These are phyloP conservation scores for Dactylellina leptospora DNA, from an alignment of 2,329 filamentous ascomycete species.

Conservation along the genomic window DNA sequence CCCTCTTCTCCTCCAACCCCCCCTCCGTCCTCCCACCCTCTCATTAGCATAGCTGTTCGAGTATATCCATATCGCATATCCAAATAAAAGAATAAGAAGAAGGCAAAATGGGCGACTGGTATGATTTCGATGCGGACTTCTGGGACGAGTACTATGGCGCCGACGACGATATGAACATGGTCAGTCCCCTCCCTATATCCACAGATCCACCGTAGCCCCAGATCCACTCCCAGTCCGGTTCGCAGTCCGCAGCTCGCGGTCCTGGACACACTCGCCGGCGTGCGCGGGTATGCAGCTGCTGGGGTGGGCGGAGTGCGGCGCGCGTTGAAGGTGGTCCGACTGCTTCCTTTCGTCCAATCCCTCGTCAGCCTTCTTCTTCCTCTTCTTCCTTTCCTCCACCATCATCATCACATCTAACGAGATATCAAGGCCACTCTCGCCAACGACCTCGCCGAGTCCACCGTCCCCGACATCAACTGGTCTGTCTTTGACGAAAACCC, in stretches of 20 bases:
- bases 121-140: conserved; percentile 47
- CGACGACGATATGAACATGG: conserved; percentile 45
- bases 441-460: conserved; percentile 49
- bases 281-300: neutral
- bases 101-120: conserved; percentile 40
- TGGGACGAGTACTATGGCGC: conserved; percentile 45
- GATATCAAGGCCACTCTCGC: conserved; percentile 38
- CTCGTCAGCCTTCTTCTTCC: neutral
- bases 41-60: neutral
- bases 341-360: neutral
- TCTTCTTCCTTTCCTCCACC: neutral
- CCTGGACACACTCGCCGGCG: neutral
- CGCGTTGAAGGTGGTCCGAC: too few species aligned
- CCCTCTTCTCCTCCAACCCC: too few species aligned
- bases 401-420: neutral
- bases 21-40: too few species aligned
- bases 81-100: neutral
- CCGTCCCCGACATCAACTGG: conserved; percentile 53
- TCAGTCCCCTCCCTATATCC: conserved; percentile 5
- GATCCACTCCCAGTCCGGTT: neutral
- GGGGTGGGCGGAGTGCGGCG: neutral
- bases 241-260: neutral
- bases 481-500: conserved; percentile 52
- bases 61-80: neutral
- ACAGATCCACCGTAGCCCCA: neutral